Percentiles rank a stretch among this genome's conserved stretches.
Conservation (phyloP, 2,329 filamentous ascomycete genomes). For the Cordyceps tenuipes region DNA sequence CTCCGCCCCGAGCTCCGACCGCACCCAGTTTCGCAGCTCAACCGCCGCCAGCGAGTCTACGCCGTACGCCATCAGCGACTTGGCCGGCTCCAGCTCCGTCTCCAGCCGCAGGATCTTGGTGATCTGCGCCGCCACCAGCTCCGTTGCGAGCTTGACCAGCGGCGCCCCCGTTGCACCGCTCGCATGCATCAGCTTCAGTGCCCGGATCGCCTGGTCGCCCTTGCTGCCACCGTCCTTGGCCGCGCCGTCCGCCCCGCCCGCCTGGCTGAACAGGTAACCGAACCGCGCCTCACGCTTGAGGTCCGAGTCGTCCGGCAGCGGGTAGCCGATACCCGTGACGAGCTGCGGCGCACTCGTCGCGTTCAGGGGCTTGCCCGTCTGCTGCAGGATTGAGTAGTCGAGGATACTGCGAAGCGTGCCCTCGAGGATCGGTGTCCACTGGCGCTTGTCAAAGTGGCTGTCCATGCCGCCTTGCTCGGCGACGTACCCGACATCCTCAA, state of each 20-base stretch:
- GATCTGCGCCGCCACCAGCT: conserved; percentile 18
- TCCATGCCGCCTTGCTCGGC: conserved; percentile 5
- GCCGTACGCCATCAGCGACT: conserved; percentile 21
- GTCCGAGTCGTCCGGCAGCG: conserved; percentile 18
- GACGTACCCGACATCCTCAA: conserved; percentile 31
- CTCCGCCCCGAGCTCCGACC: conserved; percentile 18
- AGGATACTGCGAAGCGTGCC: conserved; percentile 21
- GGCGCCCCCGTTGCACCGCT: conserved; percentile 7
- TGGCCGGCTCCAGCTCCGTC: conserved; percentile 18
- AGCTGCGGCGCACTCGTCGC: conserved; percentile 18
- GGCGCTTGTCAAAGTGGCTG: conserved; percentile 9
- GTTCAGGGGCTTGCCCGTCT: conserved; percentile 17
- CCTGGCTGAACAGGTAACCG: conserved; percentile 12
- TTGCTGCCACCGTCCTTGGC: conserved; percentile 2
- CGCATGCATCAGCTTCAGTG: conserved; percentile 13
- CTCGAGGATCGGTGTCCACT: conserved; percentile 21
- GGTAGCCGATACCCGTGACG: conserved; percentile 18
- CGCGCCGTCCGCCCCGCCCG: conserved; percentile 4
- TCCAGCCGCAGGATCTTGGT: conserved; percentile 19
- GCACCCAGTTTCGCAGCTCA: conserved; percentile 22
- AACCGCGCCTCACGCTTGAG: conserved; percentile 21
- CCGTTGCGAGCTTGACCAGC: conserved; percentile 15
- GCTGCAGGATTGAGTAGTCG: conserved; percentile 20
- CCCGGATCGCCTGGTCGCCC: conserved; percentile 12
- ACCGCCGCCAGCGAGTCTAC: conserved; percentile 24